phyloP scores from a whole-genome alignment of 352 stramenopile species.

The Aphanomyces euteiches region DNA sequence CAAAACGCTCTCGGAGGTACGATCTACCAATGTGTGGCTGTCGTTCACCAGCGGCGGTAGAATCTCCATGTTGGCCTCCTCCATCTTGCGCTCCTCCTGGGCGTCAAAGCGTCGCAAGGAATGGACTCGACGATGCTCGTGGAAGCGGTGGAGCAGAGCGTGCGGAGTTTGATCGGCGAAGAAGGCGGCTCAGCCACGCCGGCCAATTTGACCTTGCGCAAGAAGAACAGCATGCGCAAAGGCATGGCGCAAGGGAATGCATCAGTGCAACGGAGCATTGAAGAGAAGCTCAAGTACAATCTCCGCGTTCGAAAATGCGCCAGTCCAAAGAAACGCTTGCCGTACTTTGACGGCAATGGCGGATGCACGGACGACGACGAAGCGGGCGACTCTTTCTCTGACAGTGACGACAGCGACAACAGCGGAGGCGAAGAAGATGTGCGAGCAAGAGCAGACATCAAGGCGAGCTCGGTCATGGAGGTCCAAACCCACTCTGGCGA shows the following conservation, averaged over 20 bases:
- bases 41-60: slow-evolving; percentile 20
- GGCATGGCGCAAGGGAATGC: slow-evolving; percentile 32
- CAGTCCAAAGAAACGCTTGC: slow-evolving; percentile 5
- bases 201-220: slow-evolving; percentile 43
- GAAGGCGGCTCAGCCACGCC: slow-evolving; percentile 42
- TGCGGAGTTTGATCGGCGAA: slow-evolving; percentile 69
- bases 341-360: neutral
- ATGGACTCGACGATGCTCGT: slow-evolving; percentile 61
- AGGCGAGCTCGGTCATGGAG: slow-evolving; percentile 15
- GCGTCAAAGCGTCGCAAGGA: slow-evolving; percentile 42
- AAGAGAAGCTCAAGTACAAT: slow-evolving; percentile 74
- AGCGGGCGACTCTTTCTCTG: slow-evolving; percentile 1
- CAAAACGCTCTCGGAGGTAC: slow-evolving; percentile 57
- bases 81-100: slow-evolving; percentile 72
- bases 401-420: slow-evolving; percentile 1
- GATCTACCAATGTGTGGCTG: neutral
- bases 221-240: slow-evolving; percentile 70
- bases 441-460: slow-evolving; percentile 20
- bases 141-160: slow-evolving; percentile 70
- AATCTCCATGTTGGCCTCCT: slow-evolving; percentile 71
- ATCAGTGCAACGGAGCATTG: slow-evolving; percentile 43
- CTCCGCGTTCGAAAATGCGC: slow-evolving; percentile 45
- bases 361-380: neutral
- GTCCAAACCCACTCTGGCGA: slow-evolving; percentile 3
- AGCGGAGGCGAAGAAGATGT: slow-evolving; percentile 12